Evolutionary conservation across 164 flowering plant species (phyloP).

Genomic region (Chloranthus sessilifolius): DNA sequence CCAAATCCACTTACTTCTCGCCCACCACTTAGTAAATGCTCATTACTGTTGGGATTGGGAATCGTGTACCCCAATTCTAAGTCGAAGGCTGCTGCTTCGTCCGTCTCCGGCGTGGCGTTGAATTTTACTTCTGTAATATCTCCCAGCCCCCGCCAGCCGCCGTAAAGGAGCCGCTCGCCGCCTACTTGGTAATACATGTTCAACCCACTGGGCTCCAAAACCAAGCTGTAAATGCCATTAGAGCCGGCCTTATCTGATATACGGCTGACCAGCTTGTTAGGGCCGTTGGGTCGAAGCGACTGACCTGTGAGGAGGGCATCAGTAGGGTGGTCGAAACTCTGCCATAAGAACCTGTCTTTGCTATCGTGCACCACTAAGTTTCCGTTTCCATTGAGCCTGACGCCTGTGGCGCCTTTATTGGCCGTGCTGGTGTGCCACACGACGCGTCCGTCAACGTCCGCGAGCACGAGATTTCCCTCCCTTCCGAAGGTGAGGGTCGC

Average conservation of each 20-base stretch:
- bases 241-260: conserved; percentile 1
- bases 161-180: not conserved
- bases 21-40: no score
- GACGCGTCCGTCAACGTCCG: conserved; percentile 23
- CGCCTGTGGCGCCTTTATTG: conserved; percentile 23
- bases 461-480: conserved; percentile 31
- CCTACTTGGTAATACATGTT: not conserved
- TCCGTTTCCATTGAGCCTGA: conserved; percentile 19
- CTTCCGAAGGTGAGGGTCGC: conserved; percentile 24
- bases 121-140: not conserved
- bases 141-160: not conserved
- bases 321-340: conserved; percentile 35
- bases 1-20: no score
- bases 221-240: not conserved
- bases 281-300: conserved; percentile 9
- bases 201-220: not conserved
- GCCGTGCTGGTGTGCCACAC: conserved; percentile 33
- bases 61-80: not conserved
- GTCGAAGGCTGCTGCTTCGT: not conserved
- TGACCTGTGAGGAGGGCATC: conserved; percentile 55
- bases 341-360: conserved; percentile 25
- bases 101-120: conserved; percentile 3
- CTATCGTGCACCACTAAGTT: conserved; percentile 28
- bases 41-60: no score
- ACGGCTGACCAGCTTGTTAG: not conserved